A percentile compares a stretch with the other conserved stretches of the same genome.
These are phyloP conservation scores for Teratosphaeria destructans DNA, from an alignment of 2,329 filamentous ascomycete genomes.

Conservation along the genomic window DNA sequence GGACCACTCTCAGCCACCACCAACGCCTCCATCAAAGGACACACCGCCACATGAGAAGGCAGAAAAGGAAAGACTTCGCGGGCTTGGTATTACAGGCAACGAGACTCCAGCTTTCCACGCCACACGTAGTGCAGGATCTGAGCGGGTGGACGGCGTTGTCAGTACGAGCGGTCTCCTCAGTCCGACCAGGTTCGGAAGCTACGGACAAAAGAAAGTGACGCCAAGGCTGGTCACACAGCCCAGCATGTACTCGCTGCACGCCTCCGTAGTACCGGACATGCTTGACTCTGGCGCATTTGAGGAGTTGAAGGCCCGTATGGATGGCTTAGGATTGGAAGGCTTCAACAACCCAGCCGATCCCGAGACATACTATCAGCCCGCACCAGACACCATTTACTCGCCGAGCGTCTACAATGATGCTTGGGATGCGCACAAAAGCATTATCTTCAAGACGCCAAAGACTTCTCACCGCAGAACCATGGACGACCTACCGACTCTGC, in stretches of 20 bases:
- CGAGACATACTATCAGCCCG: conserved; percentile 6
- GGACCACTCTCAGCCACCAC: conserved; percentile 20
- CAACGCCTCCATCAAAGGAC: conserved; percentile 35
- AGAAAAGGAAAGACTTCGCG: conserved; percentile 5
- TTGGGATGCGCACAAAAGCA: background rate
- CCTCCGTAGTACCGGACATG: conserved; percentile 17
- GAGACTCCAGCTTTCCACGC: background rate
- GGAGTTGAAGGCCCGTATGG: conserved; percentile 18
- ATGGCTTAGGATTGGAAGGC: conserved; percentile 20
- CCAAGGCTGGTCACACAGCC: conserved; percentile 19
- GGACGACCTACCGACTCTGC: conserved; percentile 3
- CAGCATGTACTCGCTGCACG: conserved; percentile 21
- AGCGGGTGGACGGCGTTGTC: conserved; percentile 6
- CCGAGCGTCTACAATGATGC: conserved; percentile 18
- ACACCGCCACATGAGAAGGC: conserved; percentile 25
- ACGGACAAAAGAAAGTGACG: conserved; percentile 12
- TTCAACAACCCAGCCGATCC: conserved; percentile 18
- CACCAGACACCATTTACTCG: conserved; percentile 11
- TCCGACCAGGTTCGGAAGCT: conserved; percentile 17
- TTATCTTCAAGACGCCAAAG: background rate
- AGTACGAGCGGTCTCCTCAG: conserved; percentile 10
- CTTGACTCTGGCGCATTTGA: conserved; percentile 14
- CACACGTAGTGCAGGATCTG: conserved; percentile 1
- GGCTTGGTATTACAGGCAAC: background rate
- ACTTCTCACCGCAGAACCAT: background rate